Evolutionary conservation across 129 eudicot species (phyloP).

Genomic region (Flaveria ramosissima): DNA sequence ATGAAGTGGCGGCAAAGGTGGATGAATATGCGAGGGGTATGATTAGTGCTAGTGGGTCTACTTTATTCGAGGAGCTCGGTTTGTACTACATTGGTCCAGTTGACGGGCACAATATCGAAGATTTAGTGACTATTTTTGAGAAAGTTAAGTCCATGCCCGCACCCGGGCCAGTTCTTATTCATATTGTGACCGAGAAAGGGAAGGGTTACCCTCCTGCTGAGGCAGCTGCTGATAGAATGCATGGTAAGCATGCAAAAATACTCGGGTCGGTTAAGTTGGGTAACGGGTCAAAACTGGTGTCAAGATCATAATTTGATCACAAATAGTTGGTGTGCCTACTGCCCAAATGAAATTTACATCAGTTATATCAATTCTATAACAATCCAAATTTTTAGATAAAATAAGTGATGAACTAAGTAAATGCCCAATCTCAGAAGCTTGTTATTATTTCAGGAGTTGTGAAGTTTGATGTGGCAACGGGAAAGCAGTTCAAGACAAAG

Average conservation of each 20-base stretch:
- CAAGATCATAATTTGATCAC: too few relatives aligned
- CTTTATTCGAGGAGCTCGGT: slow-evolving; percentile 75
- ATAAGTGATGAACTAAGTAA: too few relatives aligned
- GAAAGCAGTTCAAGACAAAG: slow-evolving; percentile 70
- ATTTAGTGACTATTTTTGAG: slow-evolving; percentile 57
- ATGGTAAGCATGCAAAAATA: slow-evolving; percentile 43
- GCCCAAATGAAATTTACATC: too few relatives aligned
- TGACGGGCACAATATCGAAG: slow-evolving; percentile 72
- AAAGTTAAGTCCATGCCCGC: slow-evolving; percentile 72
- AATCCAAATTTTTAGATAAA: too few relatives aligned
- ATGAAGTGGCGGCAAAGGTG: slow-evolving; percentile 81
- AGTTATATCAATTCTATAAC: too few relatives aligned
- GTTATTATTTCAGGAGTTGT: slow-evolving; percentile 54
- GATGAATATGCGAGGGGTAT: slow-evolving; percentile 85
- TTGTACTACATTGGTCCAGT: slow-evolving; percentile 80
- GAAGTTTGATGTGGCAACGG: slow-evolving; percentile 69
- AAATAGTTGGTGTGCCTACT: too few relatives aligned
- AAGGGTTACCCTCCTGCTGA: slow-evolving; percentile 88
- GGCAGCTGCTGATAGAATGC: slow-evolving; percentile 77
- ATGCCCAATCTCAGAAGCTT: background rate
- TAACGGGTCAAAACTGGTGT: background rate
- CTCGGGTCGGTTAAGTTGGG: background rate
- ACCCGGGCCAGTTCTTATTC: slow-evolving; percentile 83
- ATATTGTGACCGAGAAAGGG: slow-evolving; percentile 83
- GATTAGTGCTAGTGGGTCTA: slow-evolving; percentile 68